These are phyloP conservation scores for Coemansia sp. DNA, from an alignment of 192 early-diverging fungal species.

Conservation along the genomic window DNA sequence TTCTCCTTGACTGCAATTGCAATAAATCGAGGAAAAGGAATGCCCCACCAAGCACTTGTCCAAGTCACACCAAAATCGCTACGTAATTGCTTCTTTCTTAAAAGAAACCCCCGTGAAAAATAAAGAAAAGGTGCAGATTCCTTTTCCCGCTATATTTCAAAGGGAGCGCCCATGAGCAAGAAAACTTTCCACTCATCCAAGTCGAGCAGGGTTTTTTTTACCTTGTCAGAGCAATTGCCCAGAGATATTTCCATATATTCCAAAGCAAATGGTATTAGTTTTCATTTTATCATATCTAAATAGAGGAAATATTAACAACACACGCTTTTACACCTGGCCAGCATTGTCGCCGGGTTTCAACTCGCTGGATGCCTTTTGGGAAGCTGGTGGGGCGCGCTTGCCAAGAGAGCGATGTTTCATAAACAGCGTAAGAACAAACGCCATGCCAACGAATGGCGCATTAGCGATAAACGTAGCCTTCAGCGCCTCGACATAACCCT, in stretches of 20 bases:
- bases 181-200: too few species aligned
- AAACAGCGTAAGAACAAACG: conserved; percentile 18
- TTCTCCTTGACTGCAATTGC: too few species aligned
- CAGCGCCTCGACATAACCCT: conserved; percentile 18
- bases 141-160: too few species aligned
- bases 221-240: too few species aligned
- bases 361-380: neutral
- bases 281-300: neutral
- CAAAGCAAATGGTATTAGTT: neutral
- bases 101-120: too few species aligned
- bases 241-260: too few species aligned
- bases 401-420: conserved; percentile 27
- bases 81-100: too few species aligned
- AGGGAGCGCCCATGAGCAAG: too few species aligned
- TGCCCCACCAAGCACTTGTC: too few species aligned
- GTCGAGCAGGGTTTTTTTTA: neutral
- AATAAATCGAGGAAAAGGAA: too few species aligned
- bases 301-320: neutral
- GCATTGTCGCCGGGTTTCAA: neutral
- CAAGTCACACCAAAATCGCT: too few species aligned
- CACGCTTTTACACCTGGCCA: neutral
- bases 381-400: conserved; percentile 1
- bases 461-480: conserved; percentile 33
- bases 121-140: too few species aligned
- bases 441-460: conserved; percentile 29